phyloP scores from a whole-genome alignment of 2,329 filamentous ascomycete genomes.

The Scedosporium apiospermum region DNA sequence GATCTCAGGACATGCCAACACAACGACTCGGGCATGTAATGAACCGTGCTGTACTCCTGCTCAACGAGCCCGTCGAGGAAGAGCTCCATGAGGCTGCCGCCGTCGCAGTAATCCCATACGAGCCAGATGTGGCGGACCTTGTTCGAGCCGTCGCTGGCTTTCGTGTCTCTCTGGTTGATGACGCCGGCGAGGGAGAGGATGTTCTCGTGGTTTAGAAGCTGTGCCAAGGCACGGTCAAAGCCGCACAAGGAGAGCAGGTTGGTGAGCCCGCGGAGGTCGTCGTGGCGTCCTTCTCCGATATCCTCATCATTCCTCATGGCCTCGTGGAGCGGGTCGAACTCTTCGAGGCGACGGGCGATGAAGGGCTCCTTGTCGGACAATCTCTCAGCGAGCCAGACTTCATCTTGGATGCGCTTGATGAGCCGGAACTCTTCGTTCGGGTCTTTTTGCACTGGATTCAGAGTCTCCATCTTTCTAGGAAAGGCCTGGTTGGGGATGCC shows the following conservation, averaged over 20 bases:
- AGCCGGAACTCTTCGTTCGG: conserved; percentile 17
- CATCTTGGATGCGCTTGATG: conserved; percentile 17
- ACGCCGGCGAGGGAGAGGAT: conserved; percentile 32
- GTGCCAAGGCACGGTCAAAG: conserved; percentile 18
- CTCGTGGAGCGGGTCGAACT: conserved; percentile 10
- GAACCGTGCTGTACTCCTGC: conserved; percentile 12
- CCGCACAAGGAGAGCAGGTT: conserved; percentile 18
- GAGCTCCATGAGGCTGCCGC: conserved; percentile 35
- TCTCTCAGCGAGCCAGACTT: conserved; percentile 22
- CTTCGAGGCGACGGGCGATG: conserved; percentile 19
- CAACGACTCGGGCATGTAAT: conserved; percentile 39
- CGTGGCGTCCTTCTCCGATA: conserved; percentile 5
- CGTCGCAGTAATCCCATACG: conserved; percentile 44
- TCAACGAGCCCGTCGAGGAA: conserved; percentile 18
- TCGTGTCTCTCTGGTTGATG: conserved; percentile 15
- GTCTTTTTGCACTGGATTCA: neutral
- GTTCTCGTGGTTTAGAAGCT: conserved; percentile 40
- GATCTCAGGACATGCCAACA: conserved; percentile 46
- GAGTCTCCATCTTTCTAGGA: neutral
- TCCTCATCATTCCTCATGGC: conserved; percentile 2
- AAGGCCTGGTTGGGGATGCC: neutral
- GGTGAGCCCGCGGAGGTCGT: conserved; percentile 16
- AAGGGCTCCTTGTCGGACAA: conserved; percentile 21
- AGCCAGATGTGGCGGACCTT: conserved; percentile 20
- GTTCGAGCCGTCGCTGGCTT: conserved; percentile 9